Percentiles rank a stretch among this genome's conserved stretches.
Conservation (phyloP, 768 basidiomycete species). For the Pisolithus microcarpus region DNA sequence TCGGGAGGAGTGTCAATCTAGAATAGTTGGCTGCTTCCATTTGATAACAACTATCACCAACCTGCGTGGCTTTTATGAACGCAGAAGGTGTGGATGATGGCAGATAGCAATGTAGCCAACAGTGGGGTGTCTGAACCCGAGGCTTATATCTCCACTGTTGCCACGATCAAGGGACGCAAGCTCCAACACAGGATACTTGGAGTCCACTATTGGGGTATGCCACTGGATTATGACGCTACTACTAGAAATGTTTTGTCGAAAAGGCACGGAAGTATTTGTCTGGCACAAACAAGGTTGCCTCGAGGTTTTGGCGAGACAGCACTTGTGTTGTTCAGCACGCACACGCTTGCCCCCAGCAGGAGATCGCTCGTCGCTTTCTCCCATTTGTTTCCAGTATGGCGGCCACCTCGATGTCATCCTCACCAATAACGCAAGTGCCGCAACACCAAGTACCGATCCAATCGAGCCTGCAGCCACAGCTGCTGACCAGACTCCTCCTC, state of each 20-base stretch:
- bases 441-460: slow-evolving; percentile 51
- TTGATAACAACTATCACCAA: background rate
- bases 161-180: background rate
- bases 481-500: slow-evolving; percentile 81
- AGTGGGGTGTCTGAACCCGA: background rate
- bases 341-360: slow-evolving; percentile 6
- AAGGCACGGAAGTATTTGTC: slow-evolving; percentile 20
- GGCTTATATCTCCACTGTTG: background rate
- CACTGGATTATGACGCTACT: no score
- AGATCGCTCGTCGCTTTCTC: slow-evolving; percentile 6
- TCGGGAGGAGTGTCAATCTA: background rate
- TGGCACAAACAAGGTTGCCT: slow-evolving; percentile 26
- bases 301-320: slow-evolving; percentile 21
- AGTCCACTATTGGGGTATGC: background rate
- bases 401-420: slow-evolving; percentile 39
- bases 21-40: background rate
- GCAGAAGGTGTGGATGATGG: background rate
- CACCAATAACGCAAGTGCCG: slow-evolving; percentile 49
- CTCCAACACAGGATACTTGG: no score
- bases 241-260: no score
- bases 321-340: slow-evolving; percentile 11
- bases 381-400: slow-evolving; percentile 28
- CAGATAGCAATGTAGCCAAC: background rate
- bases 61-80: no score
- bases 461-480: slow-evolving; percentile 74